Evolutionary conservation across 129 eudicot genomes (phyloP), one percentile per base, ranked within the genome.

Genomic region (Chrysanthemum lavandulifolium): DNA sequence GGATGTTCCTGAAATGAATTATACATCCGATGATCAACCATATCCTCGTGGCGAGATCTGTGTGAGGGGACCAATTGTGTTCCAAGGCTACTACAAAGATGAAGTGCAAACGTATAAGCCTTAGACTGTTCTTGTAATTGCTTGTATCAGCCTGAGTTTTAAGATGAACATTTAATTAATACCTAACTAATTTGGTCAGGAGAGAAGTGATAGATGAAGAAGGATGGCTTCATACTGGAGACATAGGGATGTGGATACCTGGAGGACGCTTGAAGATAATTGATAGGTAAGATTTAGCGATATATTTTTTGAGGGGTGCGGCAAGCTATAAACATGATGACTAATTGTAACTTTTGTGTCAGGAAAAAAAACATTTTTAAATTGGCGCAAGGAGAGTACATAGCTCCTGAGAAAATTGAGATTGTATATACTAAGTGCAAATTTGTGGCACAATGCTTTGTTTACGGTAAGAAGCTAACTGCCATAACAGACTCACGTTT

Each of bases 151-250:
- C 49, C 15, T 14, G 55, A 62, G 33, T 55, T 67, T 83, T 47
- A 60, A 25, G 56, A 49, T 47, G 19, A 62, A 56, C 40, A 43
- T 72, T 48, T 81, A 45, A 67, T 61, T 78, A 11, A 71, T 18
- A 64, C 74, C 65, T 23, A 67, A 16, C 13, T 7, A 58, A 72
- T 63, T 70, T 84, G 45, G 14, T 67, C 84, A 92, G 98, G 86
- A 82, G 86, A 80, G 98, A 92, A 89, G 89, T 83, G 7, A 65
- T 89, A 9, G 96, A 92, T 74, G 91, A 83, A 47, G 96, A 92
- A 67, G 96, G 96, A 78, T 92, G 98, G 98, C 93, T 92, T 85
- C 98, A 89, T 73, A 89, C 94, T 0, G 98, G 98, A 70, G 96
- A 89, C 81, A 92, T 92, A 68, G 98, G 98, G 59, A 31, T 81